Conservation (phyloP, 1,284 basidiomycete species). For the Phellopilus nigrolimitatus region DNA sequence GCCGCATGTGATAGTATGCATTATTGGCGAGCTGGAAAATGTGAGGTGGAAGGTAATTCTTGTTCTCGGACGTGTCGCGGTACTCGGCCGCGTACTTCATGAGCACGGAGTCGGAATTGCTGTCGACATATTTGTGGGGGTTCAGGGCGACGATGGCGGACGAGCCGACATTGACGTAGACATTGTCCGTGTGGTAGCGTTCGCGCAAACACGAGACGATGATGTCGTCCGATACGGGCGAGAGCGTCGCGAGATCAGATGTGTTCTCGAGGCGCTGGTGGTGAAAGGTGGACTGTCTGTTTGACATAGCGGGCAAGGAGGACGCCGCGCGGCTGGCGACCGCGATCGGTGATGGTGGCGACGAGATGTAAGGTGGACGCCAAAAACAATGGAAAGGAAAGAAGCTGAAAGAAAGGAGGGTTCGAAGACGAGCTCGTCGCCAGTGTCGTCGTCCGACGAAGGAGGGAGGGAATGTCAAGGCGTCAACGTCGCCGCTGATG, state of each 20-base stretch:
- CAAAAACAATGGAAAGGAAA: constrained; percentile 5
- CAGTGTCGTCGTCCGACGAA: constrained; percentile 4
- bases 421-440: constrained; percentile 9
- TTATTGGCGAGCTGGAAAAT: constrained; percentile 88
- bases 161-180: constrained; percentile 76
- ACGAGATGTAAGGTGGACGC: neutral
- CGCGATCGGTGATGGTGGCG: neutral
- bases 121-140: constrained; percentile 80
- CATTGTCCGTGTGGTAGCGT: constrained; percentile 77
- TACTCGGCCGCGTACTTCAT: constrained; percentile 79
- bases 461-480: constrained; percentile 8
- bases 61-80: constrained; percentile 45
- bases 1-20: constrained; percentile 94
- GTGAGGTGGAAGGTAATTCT: constrained; percentile 51
- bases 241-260: constrained; percentile 58
- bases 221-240: constrained; percentile 66
- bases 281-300: constrained; percentile 19
- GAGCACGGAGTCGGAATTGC: constrained; percentile 76
- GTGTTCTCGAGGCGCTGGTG: constrained; percentile 66
- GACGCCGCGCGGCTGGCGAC: neutral
- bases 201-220: constrained; percentile 81
- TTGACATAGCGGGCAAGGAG: constrained; percentile 10
- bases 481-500: too few species aligned
- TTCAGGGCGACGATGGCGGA: constrained; percentile 78
- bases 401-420: constrained; percentile 10